phyloP scores from a whole-genome alignment of 768 basidiomycete genomes.

The Podaxis sp. region DNA sequence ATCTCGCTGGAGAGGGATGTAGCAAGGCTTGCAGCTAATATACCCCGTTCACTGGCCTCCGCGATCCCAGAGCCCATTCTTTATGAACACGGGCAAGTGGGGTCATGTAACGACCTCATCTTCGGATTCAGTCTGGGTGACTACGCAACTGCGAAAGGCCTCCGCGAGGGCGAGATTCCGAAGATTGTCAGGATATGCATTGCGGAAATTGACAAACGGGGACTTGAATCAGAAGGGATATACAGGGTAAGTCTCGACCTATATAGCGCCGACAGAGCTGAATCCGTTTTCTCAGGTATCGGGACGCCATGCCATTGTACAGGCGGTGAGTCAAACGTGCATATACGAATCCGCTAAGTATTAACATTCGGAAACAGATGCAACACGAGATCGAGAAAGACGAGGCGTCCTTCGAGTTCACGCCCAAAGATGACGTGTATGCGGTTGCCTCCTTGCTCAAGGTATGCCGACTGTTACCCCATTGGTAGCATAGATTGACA shows the following conservation, averaged over 20 bases:
- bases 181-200: conserved; percentile 80
- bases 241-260: conserved; percentile 51
- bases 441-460: conserved; percentile 84
- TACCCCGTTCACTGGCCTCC: conserved; percentile 58
- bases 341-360: not conserved
- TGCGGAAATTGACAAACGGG: conserved; percentile 75
- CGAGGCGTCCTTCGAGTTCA: conserved; percentile 72
- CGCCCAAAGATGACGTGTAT: conserved; percentile 73
- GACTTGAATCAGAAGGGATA: conserved; percentile 75
- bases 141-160: conserved; percentile 77
- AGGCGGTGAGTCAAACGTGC: conserved; percentile 50
- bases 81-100: conserved; percentile 77
- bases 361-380: conserved; percentile 39
- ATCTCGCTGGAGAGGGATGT: conserved; percentile 73
- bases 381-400: conserved; percentile 86
- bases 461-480: conserved; percentile 34
- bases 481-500: conserved; percentile 11
- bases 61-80: conserved; percentile 68
- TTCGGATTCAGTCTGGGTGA: conserved; percentile 88
- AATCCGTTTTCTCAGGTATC: conserved; percentile 50
- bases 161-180: conserved; percentile 71
- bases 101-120: conserved; percentile 82
- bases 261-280: not conserved
- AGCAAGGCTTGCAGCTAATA: conserved; percentile 46
- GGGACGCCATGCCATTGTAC: conserved; percentile 80